Evolutionary conservation across 2,329 filamentous ascomycete species (phyloP).

Genomic region (Paraphoma chrysanthemicola): DNA sequence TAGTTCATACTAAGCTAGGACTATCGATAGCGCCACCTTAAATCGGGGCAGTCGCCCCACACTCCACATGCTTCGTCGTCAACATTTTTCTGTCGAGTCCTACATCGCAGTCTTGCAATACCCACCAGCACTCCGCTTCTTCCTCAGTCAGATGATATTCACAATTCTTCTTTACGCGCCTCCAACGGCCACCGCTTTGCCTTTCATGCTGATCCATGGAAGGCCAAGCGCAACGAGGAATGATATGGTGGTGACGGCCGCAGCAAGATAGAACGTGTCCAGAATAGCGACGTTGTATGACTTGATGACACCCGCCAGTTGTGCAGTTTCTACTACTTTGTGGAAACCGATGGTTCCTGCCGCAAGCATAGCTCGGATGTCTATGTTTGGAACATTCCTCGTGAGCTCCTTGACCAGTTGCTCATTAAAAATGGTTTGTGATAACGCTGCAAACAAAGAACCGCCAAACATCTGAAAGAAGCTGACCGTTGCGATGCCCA

Average conservation of each 20-base stretch:
- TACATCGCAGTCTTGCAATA: too few species aligned
- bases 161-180: not conserved
- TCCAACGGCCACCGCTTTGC: not conserved
- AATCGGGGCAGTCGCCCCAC: too few species aligned
- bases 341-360: slow-evolving; percentile 64
- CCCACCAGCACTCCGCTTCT: too few species aligned
- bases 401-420: slow-evolving; percentile 62
- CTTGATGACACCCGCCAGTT: slow-evolving; percentile 58
- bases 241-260: slow-evolving; percentile 43
- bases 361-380: slow-evolving; percentile 47
- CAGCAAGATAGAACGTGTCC: slow-evolving; percentile 62
- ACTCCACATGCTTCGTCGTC: too few species aligned
- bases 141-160: not conserved
- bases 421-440: slow-evolving; percentile 71
- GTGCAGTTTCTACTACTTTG: slow-evolving; percentile 56
- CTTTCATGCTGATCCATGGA: slow-evolving; percentile 66
- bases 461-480: slow-evolving; percentile 71
- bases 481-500: slow-evolving; percentile 49
- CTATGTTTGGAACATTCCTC: slow-evolving; percentile 42
- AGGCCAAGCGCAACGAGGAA: slow-evolving; percentile 60
- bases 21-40: not conserved
- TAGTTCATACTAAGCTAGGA: not conserved
- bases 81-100: too few species aligned
- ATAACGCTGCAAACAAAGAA: slow-evolving; percentile 68
- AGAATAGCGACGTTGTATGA: slow-evolving; percentile 68